phyloP scores from a whole-genome alignment of 1,284 basidiomycete species.

The Boletus smithii region DNA sequence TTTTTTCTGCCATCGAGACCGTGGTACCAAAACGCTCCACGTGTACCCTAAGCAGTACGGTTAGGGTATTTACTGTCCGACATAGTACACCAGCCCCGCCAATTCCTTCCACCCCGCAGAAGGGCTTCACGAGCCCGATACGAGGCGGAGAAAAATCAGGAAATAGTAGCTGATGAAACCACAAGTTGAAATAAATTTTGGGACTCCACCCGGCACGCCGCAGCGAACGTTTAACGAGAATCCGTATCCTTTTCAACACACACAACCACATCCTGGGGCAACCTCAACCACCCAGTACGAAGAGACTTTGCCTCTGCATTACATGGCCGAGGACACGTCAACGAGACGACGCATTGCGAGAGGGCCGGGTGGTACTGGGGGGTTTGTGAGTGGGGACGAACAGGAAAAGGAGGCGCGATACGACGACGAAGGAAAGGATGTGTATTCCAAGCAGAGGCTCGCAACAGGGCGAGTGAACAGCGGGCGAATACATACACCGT shows the following conservation, averaged over 20 bases:
- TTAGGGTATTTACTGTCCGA: background rate
- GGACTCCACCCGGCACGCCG: conserved; percentile 46
- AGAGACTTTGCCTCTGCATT: conserved; percentile 64
- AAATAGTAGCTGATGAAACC: conserved; percentile 52
- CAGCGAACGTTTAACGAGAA: conserved; percentile 61
- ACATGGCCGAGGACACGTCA: conserved; percentile 68
- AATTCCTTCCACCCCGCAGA: conserved; percentile 1
- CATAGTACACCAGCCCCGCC: background rate
- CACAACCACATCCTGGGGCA: conserved; percentile 35
- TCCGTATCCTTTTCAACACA: conserved; percentile 48
- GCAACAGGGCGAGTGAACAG: conserved; percentile 49
- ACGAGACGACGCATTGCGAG: conserved; percentile 54
- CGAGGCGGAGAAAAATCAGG: conserved; percentile 10
- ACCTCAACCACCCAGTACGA: conserved; percentile 36
- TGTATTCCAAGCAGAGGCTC: conserved; percentile 62
- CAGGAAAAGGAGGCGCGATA: conserved; percentile 38
- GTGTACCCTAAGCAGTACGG: conserved; percentile 7
- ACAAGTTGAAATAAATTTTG: conserved; percentile 67
- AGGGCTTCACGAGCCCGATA: conserved; percentile 8
- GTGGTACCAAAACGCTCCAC: conserved; percentile 10
- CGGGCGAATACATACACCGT: conserved; percentile 57
- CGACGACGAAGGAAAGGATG: conserved; percentile 73
- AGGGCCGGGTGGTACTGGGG: conserved; percentile 39
- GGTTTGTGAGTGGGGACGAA: conserved; percentile 36
- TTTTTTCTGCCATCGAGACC: conserved; percentile 1